Conservation (phyloP, 257 asterid species). For the Jasminum sambac region DNA sequence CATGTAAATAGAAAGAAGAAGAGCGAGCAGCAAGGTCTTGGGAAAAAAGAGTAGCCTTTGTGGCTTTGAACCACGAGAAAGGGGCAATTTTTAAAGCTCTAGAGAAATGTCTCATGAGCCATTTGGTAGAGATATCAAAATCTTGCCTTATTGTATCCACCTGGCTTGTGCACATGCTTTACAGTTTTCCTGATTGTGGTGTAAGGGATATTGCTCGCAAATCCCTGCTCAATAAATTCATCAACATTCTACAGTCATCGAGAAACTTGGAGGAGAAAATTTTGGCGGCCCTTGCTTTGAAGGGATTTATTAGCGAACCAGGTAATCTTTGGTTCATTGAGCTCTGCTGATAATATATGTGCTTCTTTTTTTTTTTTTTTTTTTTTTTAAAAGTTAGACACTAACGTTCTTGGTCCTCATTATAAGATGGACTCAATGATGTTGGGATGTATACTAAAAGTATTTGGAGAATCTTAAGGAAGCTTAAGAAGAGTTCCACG, state of each 20-base stretch:
- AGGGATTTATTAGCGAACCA: constrained; percentile 63
- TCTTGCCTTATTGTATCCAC: constrained; percentile 62
- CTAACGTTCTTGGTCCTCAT: constrained; percentile 14
- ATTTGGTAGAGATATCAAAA: constrained; percentile 68
- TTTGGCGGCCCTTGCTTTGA: constrained; percentile 67
- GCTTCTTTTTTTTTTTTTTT: background rate
- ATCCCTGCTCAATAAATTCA: constrained; percentile 67
- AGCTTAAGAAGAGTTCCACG: constrained; percentile 59
- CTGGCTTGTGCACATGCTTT: constrained; percentile 80
- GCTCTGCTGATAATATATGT: background rate
- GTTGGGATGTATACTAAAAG: constrained; percentile 55
- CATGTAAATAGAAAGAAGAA: constrained; percentile 57
- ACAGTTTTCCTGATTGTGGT: constrained; percentile 66
- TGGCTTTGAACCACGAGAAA: constrained; percentile 66
- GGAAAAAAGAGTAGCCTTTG: constrained; percentile 73
- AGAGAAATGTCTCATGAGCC: constrained; percentile 69
- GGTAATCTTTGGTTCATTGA: constrained; percentile 33
- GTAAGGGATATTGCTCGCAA: constrained; percentile 61
- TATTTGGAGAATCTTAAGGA: constrained; percentile 59
- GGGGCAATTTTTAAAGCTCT: constrained; percentile 65
- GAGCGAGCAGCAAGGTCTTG: constrained; percentile 60
- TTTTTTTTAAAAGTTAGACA: too few relatives aligned
- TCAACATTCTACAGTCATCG: constrained; percentile 68
- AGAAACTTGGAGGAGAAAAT: constrained; percentile 76
- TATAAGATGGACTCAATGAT: constrained; percentile 57